Conservation (phyloP, 2,329 filamentous ascomycete genomes). For the Curvularia verruculosa region DNA sequence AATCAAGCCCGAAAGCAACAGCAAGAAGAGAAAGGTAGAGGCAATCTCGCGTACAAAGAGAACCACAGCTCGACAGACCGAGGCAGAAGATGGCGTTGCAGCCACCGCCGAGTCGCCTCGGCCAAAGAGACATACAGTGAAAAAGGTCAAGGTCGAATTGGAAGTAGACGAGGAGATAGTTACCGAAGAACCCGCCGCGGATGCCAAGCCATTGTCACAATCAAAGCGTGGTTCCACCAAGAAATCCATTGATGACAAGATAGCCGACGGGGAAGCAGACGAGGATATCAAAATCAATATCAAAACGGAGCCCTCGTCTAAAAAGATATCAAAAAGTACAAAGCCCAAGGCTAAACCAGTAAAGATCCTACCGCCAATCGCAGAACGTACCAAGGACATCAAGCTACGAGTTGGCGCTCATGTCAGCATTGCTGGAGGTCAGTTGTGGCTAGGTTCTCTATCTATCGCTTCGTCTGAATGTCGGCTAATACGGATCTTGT, state of each 20-base stretch:
- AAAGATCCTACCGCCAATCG: conserved; percentile 66
- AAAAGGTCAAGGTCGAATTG: conserved; percentile 30
- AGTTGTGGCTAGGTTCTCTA: conserved; percentile 29
- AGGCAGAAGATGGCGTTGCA: conserved; percentile 8
- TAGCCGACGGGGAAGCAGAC: conserved; percentile 11
- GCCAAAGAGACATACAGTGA: conserved; percentile 21
- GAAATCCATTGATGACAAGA: background rate
- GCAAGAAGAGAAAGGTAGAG: conserved; percentile 41
- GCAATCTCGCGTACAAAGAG: conserved; percentile 22
- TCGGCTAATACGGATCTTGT: conserved; percentile 26
- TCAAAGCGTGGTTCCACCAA: conserved; percentile 1
- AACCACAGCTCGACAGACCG: conserved; percentile 6
- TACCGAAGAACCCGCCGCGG: conserved; percentile 8
- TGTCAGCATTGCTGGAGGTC: conserved; percentile 86
- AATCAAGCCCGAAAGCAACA: conserved; percentile 8
- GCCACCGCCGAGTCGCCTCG: conserved; percentile 15
- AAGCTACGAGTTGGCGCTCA: conserved; percentile 91
- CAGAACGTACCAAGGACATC: conserved; percentile 70
- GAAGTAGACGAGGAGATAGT: conserved; percentile 19
- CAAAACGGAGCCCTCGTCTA: background rate
- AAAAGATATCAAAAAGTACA: background rate
- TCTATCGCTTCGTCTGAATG: background rate
- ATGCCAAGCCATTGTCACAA: background rate
- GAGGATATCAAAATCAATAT: background rate
- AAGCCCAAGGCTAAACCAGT: conserved; percentile 54